Base-by-base conservation (phyloP, 352 stramenopile genomes). In the Phytophthora nicotianae region DNA sequence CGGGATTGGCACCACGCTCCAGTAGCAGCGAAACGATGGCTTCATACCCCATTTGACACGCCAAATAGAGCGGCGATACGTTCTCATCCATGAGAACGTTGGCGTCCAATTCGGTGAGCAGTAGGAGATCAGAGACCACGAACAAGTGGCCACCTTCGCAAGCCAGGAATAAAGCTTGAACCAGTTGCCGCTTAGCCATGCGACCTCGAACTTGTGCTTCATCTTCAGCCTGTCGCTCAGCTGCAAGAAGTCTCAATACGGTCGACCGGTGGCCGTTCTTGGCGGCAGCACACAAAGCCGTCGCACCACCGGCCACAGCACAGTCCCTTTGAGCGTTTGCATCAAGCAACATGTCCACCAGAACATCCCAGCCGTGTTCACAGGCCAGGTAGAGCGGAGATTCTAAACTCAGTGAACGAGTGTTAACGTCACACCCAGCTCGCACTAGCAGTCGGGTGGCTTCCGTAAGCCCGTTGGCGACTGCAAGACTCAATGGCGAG, bases 21-120 rank as follows among this genome's bases (percentile, higher is more conserved):
- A 93, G 65, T 26, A 95, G 63, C 24, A 90, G 40, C 17, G 79
- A 67, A 4, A 83, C 85, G 17, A 93, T 80, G 19, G 63, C 66
- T 10, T 79, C 72, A 60, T 93, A 81, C 19, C 86, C 86, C 81
- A 95, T 95, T 66, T 95, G 86, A 52, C 83, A 91, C 16, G 83
- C 84, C 40, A 95, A 69, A 53, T 95, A 95, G 24, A 95, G 75
- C 41, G 83, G 83, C 17, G 86, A 83, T 17, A 93, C 83, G 54
- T 84, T 91, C 52, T 88, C 79, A 41, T 90, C 82, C 75, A 94
- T 91, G 19, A 91, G 65, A 19, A 83, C 74, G 58, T 95, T 89
- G 14, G 81, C 83, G 47, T 88, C 65, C 26, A 90, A 40, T 10
- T 78, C 70, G 6, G 78, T 83, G 13, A 75, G 63, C 10, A 76